Evolutionary conservation across 805 yeast species (phyloP).

Genomic region (Wickerhamomyces tratensis): DNA sequence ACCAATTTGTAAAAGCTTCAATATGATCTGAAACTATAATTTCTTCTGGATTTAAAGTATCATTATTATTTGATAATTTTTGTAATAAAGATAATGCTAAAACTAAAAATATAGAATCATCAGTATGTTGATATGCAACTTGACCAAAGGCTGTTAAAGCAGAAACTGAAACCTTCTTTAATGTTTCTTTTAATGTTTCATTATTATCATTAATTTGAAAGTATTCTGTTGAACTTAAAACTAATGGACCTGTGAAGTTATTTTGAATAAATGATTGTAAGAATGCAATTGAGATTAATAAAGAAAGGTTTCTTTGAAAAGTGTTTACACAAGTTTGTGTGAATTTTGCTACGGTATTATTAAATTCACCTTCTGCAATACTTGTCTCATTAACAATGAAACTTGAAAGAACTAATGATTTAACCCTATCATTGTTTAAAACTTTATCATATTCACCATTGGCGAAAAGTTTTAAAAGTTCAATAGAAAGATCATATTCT

Average conservation of each 20-base stretch:
- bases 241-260: conserved; percentile 77
- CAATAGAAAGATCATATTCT: not conserved
- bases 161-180: conserved; percentile 18
- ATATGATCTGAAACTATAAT: conserved; percentile 6
- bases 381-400: not conserved
- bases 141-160: conserved; percentile 55
- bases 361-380: not conserved
- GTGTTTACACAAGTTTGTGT: not conserved
- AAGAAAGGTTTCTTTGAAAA: conserved; percentile 4
- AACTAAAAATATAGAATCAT: conserved; percentile 35
- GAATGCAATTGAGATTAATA: conserved; percentile 36
- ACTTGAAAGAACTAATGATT: not conserved
- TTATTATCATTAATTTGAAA: not conserved
- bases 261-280: conserved; percentile 63
- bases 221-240: not conserved
- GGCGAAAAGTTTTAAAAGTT: conserved; percentile 6
- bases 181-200: not conserved
- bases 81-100: conserved; percentile 37
- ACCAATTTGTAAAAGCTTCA: conserved; percentile 52
- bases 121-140: conserved; percentile 53
- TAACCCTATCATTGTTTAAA: conserved; percentile 2
- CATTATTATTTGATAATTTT: conserved; percentile 23
- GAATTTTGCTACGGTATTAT: conserved; percentile 2
- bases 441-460: conserved; percentile 14
- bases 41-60: conserved; percentile 12